Conservation (phyloP, 2,329 filamentous ascomycete genomes). For the Phyllosticta capitalensis region DNA sequence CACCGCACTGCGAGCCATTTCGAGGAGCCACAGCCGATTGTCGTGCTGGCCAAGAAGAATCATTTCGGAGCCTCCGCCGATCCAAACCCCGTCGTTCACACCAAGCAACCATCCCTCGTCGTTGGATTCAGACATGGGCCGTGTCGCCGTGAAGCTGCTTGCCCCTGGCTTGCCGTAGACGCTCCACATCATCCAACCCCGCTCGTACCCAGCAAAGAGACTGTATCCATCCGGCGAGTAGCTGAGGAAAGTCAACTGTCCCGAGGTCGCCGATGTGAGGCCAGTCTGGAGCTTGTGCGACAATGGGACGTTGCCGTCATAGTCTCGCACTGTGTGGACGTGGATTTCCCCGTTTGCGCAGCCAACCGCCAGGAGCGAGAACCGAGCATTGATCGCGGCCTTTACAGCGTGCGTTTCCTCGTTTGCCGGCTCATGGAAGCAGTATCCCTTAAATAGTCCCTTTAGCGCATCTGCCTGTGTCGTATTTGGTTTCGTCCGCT, state of each 20-base stretch:
- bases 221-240: slow-evolving; percentile 97
- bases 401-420: slow-evolving; percentile 55
- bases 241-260: slow-evolving; percentile 60
- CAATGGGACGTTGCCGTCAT: slow-evolving; percentile 80
- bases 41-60: slow-evolving; percentile 62
- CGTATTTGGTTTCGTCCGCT: slow-evolving; percentile 44
- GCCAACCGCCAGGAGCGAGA: slow-evolving; percentile 84
- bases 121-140: slow-evolving; percentile 53
- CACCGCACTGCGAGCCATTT: slow-evolving; percentile 90
- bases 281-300: slow-evolving; percentile 70
- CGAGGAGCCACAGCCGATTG: slow-evolving; percentile 74
- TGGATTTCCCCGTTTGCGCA: slow-evolving; percentile 69
- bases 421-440: slow-evolving; percentile 67
- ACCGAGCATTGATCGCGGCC: slow-evolving; percentile 84
- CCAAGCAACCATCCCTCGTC: slow-evolving; percentile 79
- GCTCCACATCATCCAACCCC: slow-evolving; percentile 94
- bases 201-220: slow-evolving; percentile 84
- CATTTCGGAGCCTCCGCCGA: slow-evolving; percentile 79
- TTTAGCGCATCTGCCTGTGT: slow-evolving; percentile 42
- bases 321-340: slow-evolving; percentile 90
- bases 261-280: slow-evolving; percentile 58
- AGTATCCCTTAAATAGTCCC: slow-evolving; percentile 78
- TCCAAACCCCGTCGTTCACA: slow-evolving; percentile 70
- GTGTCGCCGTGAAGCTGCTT: slow-evolving; percentile 69
- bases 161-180: slow-evolving; percentile 88